A percentile compares a stretch with the other conserved stretches of the same genome.
Conservation (phyloP, 1,284 basidiomycete species). For the Pseudomicrostroma phylloplanum region DNA sequence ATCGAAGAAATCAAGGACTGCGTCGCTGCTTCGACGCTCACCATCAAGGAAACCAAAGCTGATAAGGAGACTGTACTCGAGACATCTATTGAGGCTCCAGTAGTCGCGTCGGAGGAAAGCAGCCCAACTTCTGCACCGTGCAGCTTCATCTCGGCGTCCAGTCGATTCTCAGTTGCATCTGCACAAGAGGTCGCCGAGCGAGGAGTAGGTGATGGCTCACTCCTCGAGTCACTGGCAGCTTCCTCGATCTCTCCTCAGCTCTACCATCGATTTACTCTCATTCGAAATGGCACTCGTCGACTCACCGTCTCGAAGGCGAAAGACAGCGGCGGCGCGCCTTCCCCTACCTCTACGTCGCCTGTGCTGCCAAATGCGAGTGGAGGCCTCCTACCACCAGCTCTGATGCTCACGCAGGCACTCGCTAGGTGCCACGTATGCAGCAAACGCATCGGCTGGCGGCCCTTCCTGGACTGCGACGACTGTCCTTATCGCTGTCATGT, state of each 20-base stretch:
- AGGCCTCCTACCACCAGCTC: conserved; percentile 34
- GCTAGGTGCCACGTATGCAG: conserved; percentile 43
- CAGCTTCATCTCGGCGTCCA: no score
- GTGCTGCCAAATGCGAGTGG: conserved; percentile 18
- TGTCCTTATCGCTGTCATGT: conserved; percentile 46
- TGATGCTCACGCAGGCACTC: conserved; percentile 43
- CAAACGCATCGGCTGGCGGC: conserved; percentile 41
- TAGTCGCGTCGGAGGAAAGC: no score
- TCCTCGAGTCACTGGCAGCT: conserved; percentile 19
- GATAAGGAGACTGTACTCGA: no score
- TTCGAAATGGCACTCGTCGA: conserved; percentile 41
- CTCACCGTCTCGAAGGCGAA: conserved; percentile 20
- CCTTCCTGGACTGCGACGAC: conserved; percentile 47
- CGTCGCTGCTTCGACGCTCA: no score
- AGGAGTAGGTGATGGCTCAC: no score
- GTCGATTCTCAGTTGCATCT: no score
- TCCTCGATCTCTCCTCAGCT: conserved; percentile 21
- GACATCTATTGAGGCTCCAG: no score
- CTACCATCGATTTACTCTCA: conserved; percentile 41
- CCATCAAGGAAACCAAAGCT: no score
- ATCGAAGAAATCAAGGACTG: no score
- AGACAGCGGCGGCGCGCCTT: conserved; percentile 12
- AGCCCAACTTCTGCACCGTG: no score
- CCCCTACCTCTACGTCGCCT: conserved; percentile 11
- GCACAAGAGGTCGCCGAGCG: no score